Base-by-base conservation (phyloP, 1,284 basidiomycete species). In the Leccinum angustisporum region DNA sequence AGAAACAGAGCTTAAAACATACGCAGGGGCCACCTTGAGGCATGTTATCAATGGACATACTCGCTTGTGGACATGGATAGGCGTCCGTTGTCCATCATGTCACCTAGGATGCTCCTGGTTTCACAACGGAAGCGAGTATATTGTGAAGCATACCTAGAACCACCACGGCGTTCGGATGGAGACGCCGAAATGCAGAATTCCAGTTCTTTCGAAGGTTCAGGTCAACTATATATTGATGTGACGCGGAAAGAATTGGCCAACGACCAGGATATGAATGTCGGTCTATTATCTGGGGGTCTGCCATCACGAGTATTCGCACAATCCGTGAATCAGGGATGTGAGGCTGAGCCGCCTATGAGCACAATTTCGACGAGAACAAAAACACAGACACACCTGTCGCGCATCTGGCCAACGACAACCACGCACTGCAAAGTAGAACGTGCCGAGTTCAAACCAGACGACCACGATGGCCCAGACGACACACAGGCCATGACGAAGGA, bases 71-170 rank as follows among this genome's bases (percentile, higher is more conserved):
- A 79, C 70, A 81, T 83, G 11, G 82, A 78, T 18, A 81, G 78
- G 63, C 88, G 83, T 5, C 92, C 93, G 57, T 83, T 85, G 56
- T 91, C 88, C 68, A 95, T 81, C 86, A 95, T 90, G 72, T 97
- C 94, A 5, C 70, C 70, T 72, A 50, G 43, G 9, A 50, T 57
- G 5, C 8, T 7, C 5, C 51, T 66, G 13, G 43, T 36, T 31
- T 56, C 5, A 18, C 3, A 11, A 36, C 2, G 34, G 10, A 8
- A 16, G 36, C 1, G 3, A 40, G 67, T 91, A 79, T 0, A 86
- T 16, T 76, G 78, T 87, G 84, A 91, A 92, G 86, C 75, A 92
- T 88, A 27, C 94, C 94, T 21, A 95, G 78, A 64, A 96, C 91
- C 9, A 96, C 80, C 8, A 95, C 85, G 13, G 80, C 81, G 70